A percentile compares a stretch with the other conserved stretches of the same genome.
Evolutionary conservation across 2,329 filamentous ascomycete species (phyloP).

Genomic region (Pseudogymnoascus sp.): DNA sequence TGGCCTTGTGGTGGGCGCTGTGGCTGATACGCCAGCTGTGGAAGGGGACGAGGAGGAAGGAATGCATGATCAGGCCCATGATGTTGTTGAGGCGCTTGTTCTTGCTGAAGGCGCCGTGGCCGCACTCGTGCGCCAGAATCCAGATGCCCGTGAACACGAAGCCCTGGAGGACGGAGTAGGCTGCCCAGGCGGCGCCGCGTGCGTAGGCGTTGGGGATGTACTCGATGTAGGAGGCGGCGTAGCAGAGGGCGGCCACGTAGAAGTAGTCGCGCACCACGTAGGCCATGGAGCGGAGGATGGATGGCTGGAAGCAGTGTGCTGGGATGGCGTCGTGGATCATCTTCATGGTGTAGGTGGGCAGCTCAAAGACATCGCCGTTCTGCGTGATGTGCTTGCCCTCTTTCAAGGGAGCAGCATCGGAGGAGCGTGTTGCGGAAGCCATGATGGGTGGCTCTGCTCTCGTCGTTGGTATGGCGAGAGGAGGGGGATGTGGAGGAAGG

Average conservation of each 20-base stretch:
- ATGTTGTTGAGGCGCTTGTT: constrained; percentile 49
- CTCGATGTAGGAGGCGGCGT: constrained; percentile 45
- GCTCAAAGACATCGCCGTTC: constrained; percentile 18
- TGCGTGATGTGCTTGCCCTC: constrained; percentile 13
- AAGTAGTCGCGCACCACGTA: constrained; percentile 50
- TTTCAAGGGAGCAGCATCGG: not conserved
- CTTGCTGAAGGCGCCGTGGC: constrained; percentile 59
- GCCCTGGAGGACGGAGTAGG: constrained; percentile 57
- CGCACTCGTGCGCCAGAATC: constrained; percentile 64
- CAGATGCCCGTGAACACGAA: constrained; percentile 60
- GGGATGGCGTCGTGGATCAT: constrained; percentile 42
- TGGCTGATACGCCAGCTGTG: constrained; percentile 67
- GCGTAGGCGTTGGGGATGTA: constrained; percentile 36
- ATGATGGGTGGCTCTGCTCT: not conserved
- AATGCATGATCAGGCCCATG: constrained; percentile 58
- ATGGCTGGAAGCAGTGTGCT: constrained; percentile 52
- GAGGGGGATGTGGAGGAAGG: not conserved
- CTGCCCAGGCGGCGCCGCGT: constrained; percentile 43
- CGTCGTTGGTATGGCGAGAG: not conserved
- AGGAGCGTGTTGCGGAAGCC: not conserved
- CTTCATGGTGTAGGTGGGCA: constrained; percentile 26
- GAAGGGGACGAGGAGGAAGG: constrained; percentile 57
- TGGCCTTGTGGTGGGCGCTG: constrained; percentile 58
- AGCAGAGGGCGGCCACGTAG: constrained; percentile 41
- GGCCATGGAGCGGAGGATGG: constrained; percentile 40